Base-by-base conservation (phyloP, 768 basidiomycete species). In the Pulveroboletus sp. region DNA sequence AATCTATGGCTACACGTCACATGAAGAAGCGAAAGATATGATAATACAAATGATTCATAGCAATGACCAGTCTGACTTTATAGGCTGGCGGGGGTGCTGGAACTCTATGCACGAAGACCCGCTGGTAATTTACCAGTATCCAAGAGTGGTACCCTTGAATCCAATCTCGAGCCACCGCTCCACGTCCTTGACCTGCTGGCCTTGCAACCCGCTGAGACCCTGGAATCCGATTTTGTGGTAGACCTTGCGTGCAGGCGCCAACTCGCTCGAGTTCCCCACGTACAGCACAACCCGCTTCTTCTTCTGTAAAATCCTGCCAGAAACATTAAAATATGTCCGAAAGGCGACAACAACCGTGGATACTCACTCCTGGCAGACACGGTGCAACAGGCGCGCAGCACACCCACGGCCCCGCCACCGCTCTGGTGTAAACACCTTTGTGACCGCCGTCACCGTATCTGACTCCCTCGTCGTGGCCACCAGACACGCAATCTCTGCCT, bases 401-500 rank as follows among this genome's bases (percentile, higher is more conserved):
- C 75, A 83, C 1, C 81, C 77, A 0, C 62, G 68, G 3, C 74
- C 64, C 31, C 82, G 69, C 72, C 77, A 82, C 5, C 54, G 23
- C 0, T 75, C 71, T 47, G 74, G 68, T 0, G 87, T 87, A 59
- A 72, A 84, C 1, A 88, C 86, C 61, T 90, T 88, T 25, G 82
- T 82, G 36, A 90, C 81, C 0, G 82, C 77, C 6, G 79, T 78
- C 17, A 83, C 73, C 4, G 52, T 70, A 1, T 72, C 69, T 23
- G 72, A 79, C 53, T 80, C 79, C 8, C 87, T 69, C 2, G 86
- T 87, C n/a, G 77, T 79, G 3, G 86, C 86, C 4, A 82, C 81
- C 27, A 89, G 78, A 12, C 76, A 87, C 0, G 85, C 83, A 16
- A 88, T 74, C 23, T 75, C 72, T 5, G 66, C 48, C 0, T 43